phyloP scores from a whole-genome alignment of 192 early-diverging fungal species.

The Backusella australiensis region DNA sequence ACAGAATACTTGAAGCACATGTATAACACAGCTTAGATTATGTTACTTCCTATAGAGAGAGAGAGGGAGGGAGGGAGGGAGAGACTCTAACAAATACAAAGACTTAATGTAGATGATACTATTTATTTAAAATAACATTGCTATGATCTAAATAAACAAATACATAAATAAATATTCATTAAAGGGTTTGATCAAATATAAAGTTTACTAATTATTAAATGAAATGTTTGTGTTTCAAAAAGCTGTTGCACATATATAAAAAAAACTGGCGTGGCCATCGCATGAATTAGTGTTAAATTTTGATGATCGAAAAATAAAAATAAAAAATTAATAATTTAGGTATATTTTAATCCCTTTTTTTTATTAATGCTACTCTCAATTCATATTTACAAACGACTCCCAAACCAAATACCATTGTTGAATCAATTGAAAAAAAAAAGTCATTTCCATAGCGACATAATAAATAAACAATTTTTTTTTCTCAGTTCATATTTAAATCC shows the following conservation, averaged over 20 bases:
- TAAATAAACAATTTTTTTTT: neutral
- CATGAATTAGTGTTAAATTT: neutral
- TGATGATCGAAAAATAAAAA: neutral
- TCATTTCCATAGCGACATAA: neutral
- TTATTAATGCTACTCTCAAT: neutral
- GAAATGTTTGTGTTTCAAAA: conserved; percentile 3
- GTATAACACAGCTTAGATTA: too few relatives aligned
- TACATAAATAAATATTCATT: neutral
- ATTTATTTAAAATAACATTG: neutral
- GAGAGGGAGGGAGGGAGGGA: too few relatives aligned
- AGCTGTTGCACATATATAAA: neutral
- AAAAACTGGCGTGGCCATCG: neutral
- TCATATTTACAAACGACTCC: neutral
- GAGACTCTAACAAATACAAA: too few relatives aligned
- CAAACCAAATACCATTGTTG: neutral
- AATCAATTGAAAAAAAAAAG: neutral
- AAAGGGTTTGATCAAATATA: neutral
- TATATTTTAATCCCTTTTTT: neutral
- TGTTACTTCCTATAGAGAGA: too few relatives aligned
- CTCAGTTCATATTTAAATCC: conserved; percentile 18
- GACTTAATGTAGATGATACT: too few relatives aligned
- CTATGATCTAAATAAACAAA: neutral
- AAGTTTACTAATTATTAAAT: neutral
- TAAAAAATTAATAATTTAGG: neutral
- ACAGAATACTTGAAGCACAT: too few relatives aligned